A percentile compares a stretch with the other conserved stretches of the same genome.
Evolutionary conservation across 2,329 filamentous ascomycete species (phyloP).

Genomic region (Fonsecaea erecta): DNA sequence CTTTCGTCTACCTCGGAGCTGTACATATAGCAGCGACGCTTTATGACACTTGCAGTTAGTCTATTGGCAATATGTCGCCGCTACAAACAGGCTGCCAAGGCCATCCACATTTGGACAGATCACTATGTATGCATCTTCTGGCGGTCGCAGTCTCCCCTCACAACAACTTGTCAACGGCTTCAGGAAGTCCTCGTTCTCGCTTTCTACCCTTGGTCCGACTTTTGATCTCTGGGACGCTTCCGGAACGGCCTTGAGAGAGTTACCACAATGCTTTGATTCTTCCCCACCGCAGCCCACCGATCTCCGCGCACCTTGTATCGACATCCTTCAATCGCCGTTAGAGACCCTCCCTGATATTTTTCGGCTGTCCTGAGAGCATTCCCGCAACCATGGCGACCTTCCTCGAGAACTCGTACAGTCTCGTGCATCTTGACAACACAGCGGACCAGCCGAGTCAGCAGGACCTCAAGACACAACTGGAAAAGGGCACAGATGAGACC

Average conservation of each 20-base stretch:
- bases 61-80: neutral
- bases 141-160: constrained; percentile 2
- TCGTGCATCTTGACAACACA: constrained; percentile 97
- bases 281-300: neutral
- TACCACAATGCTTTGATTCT: constrained; percentile 6
- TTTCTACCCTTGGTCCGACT: neutral
- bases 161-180: constrained; percentile 9
- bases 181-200: neutral
- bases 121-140: constrained; percentile 6
- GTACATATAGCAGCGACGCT: neutral
- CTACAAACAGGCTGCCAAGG: constrained; percentile 5
- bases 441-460: constrained; percentile 88
- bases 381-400: constrained; percentile 82
- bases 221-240: neutral
- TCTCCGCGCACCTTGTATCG: constrained; percentile 1
- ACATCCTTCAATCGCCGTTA: neutral
- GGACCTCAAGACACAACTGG: constrained; percentile 88
- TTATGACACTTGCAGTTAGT: neutral
- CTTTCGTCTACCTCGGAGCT: neutral
- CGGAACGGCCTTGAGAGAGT: neutral
- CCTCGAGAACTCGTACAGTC: constrained; percentile 90
- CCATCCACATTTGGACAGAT: constrained; percentile 23
- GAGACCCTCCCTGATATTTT: neutral
- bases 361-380: neutral
- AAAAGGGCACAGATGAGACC: constrained; percentile 89